These are phyloP conservation scores for Bothriochloa decipiens DNA, from an alignment of 176 grass and related monocot genomes.

Conservation along the genomic window DNA sequence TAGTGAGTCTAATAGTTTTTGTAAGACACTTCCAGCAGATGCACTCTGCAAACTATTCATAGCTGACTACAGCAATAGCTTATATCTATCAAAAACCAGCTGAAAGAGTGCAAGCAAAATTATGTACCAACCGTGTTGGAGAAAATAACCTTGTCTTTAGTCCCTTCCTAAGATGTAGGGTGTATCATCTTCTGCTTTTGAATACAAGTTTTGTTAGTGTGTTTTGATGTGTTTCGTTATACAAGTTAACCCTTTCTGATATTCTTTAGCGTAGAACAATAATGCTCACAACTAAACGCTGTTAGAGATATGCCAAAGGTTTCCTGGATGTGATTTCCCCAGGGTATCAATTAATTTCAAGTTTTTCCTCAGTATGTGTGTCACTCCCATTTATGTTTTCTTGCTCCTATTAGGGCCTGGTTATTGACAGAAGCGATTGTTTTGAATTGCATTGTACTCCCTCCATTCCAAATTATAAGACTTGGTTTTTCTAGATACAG, in stretches of 20 bases:
- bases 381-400: background rate
- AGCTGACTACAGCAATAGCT: background rate
- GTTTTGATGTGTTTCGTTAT: background rate
- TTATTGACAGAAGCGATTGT: background rate
- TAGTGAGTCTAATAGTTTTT: background rate
- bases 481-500: too few relatives aligned
- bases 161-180: background rate
- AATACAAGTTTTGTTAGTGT: background rate
- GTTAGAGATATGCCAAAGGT: background rate
- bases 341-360: background rate
- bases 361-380: background rate
- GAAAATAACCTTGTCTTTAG: background rate
- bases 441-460: background rate
- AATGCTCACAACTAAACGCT: background rate
- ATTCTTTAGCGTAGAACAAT: background rate
- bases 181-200: background rate
- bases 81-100: background rate
- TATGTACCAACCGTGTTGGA: background rate
- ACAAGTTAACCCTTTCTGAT: background rate
- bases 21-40: background rate
- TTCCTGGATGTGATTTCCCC: background rate
- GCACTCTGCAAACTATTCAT: background rate
- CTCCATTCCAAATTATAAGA: background rate
- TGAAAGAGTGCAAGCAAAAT: background rate
- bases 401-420: background rate